Base-by-base conservation (phyloP, 768 basidiomycete genomes). In the Obba rivulosa region DNA sequence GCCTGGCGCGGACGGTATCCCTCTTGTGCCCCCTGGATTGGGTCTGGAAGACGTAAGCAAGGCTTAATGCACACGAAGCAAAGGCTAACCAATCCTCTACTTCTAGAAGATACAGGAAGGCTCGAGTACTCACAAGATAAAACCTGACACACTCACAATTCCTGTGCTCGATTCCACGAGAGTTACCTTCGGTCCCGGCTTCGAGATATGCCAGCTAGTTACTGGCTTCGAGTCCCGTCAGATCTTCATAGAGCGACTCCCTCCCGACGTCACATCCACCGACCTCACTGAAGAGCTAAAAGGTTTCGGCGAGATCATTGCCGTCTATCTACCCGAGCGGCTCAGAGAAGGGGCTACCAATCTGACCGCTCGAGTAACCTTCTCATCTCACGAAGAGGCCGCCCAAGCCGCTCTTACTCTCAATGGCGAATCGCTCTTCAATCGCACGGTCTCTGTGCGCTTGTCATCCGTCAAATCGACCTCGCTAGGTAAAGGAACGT, bases 151-250 rank as follows among this genome's bases (percentile, higher is more conserved):
- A 10, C 35, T 67, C 2, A 45, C 55, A 0, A 45, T 74, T 11
- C 69, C 62, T 0, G 59, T 85, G 7, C 70, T 80, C 36, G 76
- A 80, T 34, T 75, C 83, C 46, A 80, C 76, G 18, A 72, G 69
- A 43, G 75, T 83, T 17, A 75, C 69, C 18, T 68, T 88, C 40
- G 75, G 75, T 25, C 62, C 77, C 0, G 88, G 89, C 0, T 85
- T 86, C 40, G 69, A 71, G 2, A 72, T 90, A 2, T 61, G 68
- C 21, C 71, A 78, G 0, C 60, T 89, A 5, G 62, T 63, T 7
- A 88, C 87, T 1, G 81, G 81, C 1, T 83, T 88, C 36, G 87
- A 92, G 56, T 81, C 82, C 0, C 76, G 74, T 5, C 80, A 78
- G 69, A 58, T 89, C 8, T 66, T 73, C 34, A 52, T 91, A 2